Percentiles rank a stretch among this genome's conserved stretches.
phyloP scores from a whole-genome alignment of 768 basidiomycete species.

The Ramaria sp. region DNA sequence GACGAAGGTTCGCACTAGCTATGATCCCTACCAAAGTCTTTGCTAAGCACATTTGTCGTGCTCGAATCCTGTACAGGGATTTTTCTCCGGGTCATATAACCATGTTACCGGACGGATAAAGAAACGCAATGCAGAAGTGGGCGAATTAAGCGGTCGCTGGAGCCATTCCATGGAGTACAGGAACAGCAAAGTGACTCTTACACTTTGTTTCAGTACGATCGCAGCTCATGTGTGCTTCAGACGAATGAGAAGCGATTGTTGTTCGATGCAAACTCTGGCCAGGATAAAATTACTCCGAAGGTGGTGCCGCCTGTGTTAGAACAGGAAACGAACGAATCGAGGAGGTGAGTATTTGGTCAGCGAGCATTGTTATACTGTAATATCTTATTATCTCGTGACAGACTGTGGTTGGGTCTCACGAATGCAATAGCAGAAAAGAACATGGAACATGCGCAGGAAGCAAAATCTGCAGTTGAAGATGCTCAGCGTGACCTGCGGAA shows the following conservation, averaged over 20 bases:
- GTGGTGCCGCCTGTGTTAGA: slow-evolving; percentile 76
- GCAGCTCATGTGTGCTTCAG: slow-evolving; percentile 25
- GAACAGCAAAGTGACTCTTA: slow-evolving; percentile 42
- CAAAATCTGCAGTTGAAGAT: slow-evolving; percentile 87
- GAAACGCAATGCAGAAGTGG: slow-evolving; percentile 50
- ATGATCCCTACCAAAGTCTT: neutral
- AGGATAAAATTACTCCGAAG: slow-evolving; percentile 65
- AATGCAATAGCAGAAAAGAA: slow-evolving; percentile 77
- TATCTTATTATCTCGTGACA: slow-evolving; percentile 15
- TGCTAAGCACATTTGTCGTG: neutral
- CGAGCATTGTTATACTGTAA: neutral
- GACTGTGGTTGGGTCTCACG: slow-evolving; percentile 79
- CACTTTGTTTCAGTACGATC: neutral
- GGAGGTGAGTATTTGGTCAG: slow-evolving; percentile 39
- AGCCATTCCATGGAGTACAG: slow-evolving; percentile 83
- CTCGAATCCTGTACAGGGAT: slow-evolving; percentile 45
- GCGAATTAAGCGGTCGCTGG: slow-evolving; percentile 89
- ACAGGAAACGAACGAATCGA: slow-evolving; percentile 86
- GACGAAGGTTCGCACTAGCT: slow-evolving; percentile 59
- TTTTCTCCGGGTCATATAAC: slow-evolving; percentile 96
- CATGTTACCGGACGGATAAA: slow-evolving; percentile 75
- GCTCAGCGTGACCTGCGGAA: slow-evolving; percentile 76
- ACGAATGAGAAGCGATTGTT: slow-evolving; percentile 60
- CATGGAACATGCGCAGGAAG: slow-evolving; percentile 89
- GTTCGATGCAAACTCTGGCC: slow-evolving; percentile 73